Conservation (phyloP, 2,329 filamentous ascomycete species). For the Niveomyces coronatus region DNA sequence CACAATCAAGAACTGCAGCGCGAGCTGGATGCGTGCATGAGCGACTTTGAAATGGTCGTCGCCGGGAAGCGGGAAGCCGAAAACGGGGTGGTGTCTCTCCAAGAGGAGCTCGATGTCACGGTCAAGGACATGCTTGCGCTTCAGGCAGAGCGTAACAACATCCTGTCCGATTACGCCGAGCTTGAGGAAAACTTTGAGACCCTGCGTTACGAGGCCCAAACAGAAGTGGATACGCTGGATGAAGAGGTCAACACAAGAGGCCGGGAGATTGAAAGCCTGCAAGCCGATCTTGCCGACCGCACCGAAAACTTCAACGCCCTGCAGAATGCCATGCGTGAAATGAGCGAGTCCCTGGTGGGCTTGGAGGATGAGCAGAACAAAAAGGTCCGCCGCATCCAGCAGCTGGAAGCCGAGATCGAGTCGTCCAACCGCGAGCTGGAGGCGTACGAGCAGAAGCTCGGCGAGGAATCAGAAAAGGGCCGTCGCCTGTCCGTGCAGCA, state of each 20-base stretch:
- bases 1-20: slow-evolving; percentile 82
- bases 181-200: slow-evolving; percentile 52
- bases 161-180: slow-evolving; percentile 53
- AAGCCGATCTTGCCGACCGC: slow-evolving; percentile 62
- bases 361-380: slow-evolving; percentile 83
- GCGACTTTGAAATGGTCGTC: slow-evolving; percentile 67
- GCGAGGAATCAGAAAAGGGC: slow-evolving; percentile 78
- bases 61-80: slow-evolving; percentile 52
- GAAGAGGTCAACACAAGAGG: slow-evolving; percentile 63
- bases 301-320: slow-evolving; percentile 85
- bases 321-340: slow-evolving; percentile 85
- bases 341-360: slow-evolving; percentile 76
- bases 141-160: slow-evolving; percentile 79
- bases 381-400: slow-evolving; percentile 68
- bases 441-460: slow-evolving; percentile 70
- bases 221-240: slow-evolving; percentile 57
- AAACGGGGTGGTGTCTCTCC: slow-evolving; percentile 49
- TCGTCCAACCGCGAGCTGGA: slow-evolving; percentile 83
- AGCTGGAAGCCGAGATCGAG: slow-evolving; percentile 71
- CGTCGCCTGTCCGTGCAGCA: slow-evolving; percentile 82
- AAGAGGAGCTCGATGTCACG: slow-evolving; percentile 70
- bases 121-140: slow-evolving; percentile 71
- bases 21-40: slow-evolving; percentile 68
- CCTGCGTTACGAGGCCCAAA: slow-evolving; percentile 52
- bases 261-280: slow-evolving; percentile 58